Evolutionary conservation across 108 stramenopile genomes (phyloP).

Genomic region (Nitzschia sp.): DNA sequence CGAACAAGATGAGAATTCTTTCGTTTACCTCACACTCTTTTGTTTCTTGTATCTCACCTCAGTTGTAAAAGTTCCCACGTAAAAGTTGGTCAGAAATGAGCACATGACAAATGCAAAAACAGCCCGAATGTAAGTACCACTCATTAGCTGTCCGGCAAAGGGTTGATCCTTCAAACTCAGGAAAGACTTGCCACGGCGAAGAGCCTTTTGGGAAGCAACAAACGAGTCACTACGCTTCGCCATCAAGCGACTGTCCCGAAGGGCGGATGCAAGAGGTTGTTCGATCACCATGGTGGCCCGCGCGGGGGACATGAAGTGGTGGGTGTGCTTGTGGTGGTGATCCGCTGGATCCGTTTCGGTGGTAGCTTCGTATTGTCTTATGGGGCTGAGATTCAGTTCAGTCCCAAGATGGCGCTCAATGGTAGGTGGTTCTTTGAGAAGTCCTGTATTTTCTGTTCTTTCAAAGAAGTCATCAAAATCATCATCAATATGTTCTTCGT

Average conservation of each 20-base stretch:
- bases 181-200: neutral
- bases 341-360: neutral
- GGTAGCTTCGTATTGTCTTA: neutral
- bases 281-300: conserved; percentile 9
- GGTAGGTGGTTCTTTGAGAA: neutral
- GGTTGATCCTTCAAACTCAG: conserved; percentile 40
- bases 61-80: conserved; percentile 46
- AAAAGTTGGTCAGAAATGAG: conserved; percentile 49
- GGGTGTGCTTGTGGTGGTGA: neutral
- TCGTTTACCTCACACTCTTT: too few relatives aligned
- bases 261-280: conserved; percentile 35
- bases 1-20: neutral
- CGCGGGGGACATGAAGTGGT: neutral
- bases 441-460: neutral
- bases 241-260: conserved; percentile 24
- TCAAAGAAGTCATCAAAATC: conserved; percentile 7
- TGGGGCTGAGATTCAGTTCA: too few relatives aligned
- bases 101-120: conserved; percentile 38
- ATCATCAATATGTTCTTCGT: conserved; percentile 20
- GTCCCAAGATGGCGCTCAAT: neutral
- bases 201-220: conserved; percentile 9
- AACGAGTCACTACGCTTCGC: conserved; percentile 17
- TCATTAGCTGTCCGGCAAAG: conserved; percentile 40
- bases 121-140: conserved; percentile 31
- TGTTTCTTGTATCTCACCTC: neutral